Evolutionary conservation across 2,329 filamentous ascomycete species (phyloP), one percentile per base, ranked within the genome.

Genomic region (Fusarium buharicum): DNA sequence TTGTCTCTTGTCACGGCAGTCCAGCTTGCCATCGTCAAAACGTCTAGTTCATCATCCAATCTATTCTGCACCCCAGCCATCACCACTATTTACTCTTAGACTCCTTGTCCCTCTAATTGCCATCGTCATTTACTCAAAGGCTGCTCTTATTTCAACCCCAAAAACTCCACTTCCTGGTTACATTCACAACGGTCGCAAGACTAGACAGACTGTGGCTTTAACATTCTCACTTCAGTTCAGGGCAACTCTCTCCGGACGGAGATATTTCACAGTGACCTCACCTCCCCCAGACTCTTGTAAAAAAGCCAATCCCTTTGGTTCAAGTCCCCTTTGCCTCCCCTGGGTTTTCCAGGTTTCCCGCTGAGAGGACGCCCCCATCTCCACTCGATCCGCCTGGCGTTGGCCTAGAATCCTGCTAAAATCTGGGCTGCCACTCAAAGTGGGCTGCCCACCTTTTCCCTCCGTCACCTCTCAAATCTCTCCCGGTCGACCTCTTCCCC

Each of bases 391-490:
- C 53, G 53, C 62, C 62, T 66, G 62, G 62, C 62, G 62, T 60
- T 65, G 62, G 62, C 62, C 57, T 63, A 63, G 62, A 65, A 65
- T 65, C 62, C 62, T 65, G 62, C 62, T 65, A 50, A 66, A 62
- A 59, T 62, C 56, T 59, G 56, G 56, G 55, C 62, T 65, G 57
- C 62, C 62, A 65, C 43, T 62, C 45, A 50, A 66, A 65, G 62
- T 65, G 62, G 62, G 58, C 55, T 67, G 52, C 59, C 65, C 63
- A 67, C 65, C 60, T 57, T 54, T 63, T 64, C 46, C 56, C 50
- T 63, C 37, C 62, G 62, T 65, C 62, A 65, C 62, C 52, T 64
- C 47, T 58, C 61, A 65, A 64, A 61, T 64, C 55, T 53, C 50
- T 61, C n/a, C n/a, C n/a, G n/a, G n/a, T n/a, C 45, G 37, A 52